Percentiles rank a stretch among this genome's conserved stretches.
phyloP scores from a whole-genome alignment of 2,329 filamentous ascomycete genomes.

The Colletotrichum paranaense region DNA sequence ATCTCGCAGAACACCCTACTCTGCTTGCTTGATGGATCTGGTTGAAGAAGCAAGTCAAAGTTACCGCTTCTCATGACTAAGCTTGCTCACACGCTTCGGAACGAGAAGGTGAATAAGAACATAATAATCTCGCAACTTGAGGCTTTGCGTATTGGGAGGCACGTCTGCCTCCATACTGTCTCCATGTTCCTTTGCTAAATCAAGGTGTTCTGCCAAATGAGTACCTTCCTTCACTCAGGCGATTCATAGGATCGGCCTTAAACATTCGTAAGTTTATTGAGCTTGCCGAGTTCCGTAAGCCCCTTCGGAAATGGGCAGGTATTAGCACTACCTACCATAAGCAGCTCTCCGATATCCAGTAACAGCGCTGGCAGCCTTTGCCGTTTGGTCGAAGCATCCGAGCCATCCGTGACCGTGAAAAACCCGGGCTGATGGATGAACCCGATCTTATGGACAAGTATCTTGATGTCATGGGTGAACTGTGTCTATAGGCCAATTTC shows the following conservation, averaged over 20 bases:
- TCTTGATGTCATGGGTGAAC: background rate
- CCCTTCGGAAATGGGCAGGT: too few relatives aligned
- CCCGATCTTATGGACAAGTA: background rate
- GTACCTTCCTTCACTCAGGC: too few relatives aligned
- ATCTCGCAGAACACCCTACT: slow-evolving; percentile 38
- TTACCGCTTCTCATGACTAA: background rate
- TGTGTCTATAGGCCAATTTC: background rate
- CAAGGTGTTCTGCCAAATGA: too few relatives aligned
- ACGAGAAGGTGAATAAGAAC: background rate
- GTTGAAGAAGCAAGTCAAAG: background rate
- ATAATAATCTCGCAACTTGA: background rate
- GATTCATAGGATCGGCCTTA: background rate
- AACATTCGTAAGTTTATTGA: background rate
- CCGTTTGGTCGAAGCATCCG: background rate
- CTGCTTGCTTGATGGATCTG: slow-evolving; percentile 2
- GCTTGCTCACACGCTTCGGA: background rate
- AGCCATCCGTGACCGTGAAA: background rate
- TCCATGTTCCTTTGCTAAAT: background rate
- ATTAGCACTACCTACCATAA: too few relatives aligned
- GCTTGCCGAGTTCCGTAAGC: too few relatives aligned
- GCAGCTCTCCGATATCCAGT: too few relatives aligned
- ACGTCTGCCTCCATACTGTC: background rate
- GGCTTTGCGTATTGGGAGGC: background rate
- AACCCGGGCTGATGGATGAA: too few relatives aligned
- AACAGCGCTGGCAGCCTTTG: background rate